Evolutionary conservation across 768 basidiomycete genomes (phyloP).

Genomic region (Solioccasus polychromus): DNA sequence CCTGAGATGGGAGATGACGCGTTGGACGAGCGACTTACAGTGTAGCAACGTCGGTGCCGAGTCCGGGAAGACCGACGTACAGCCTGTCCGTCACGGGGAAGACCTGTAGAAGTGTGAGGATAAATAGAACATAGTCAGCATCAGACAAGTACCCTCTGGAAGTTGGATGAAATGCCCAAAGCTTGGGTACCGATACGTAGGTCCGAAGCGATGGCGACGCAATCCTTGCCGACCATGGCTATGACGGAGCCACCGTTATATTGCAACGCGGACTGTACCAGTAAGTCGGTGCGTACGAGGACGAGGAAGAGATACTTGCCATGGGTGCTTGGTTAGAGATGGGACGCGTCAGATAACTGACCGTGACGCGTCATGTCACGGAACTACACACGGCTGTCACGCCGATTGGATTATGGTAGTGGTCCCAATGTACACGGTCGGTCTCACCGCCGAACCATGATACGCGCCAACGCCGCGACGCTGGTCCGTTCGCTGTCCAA

Average conservation of each 20-base stretch:
- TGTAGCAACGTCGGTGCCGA: constrained; percentile 91
- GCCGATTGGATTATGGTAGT: neutral
- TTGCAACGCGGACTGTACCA: constrained; percentile 77
- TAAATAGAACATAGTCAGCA: constrained; percentile 11
- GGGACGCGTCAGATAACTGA: constrained; percentile 19
- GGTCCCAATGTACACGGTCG: neutral
- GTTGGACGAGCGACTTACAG: constrained; percentile 52
- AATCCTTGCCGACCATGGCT: constrained; percentile 99
- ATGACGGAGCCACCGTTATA: constrained; percentile 97
- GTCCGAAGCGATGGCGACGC: constrained; percentile 98
- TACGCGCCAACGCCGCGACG: constrained; percentile 5
- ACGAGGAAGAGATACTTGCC: constrained; percentile 14
- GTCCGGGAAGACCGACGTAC: constrained; percentile 87
- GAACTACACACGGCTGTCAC: constrained; percentile 10
- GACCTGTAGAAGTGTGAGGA: constrained; percentile 49
- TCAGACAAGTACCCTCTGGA: constrained; percentile 73
- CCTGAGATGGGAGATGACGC: constrained; percentile 2
- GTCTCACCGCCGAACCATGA: constrained; percentile 5
- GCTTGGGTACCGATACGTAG: constrained; percentile 86
- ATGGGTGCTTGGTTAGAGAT: constrained; percentile 15
- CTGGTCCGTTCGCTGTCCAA: constrained; percentile 11
- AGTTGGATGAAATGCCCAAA: constrained; percentile 84
- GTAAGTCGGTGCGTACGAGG: constrained; percentile 3
- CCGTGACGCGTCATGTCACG: constrained; percentile 23
- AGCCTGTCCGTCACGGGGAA: constrained; percentile 93